Percentiles rank a stretch among this genome's conserved stretches.
Evolutionary conservation across 2,329 filamentous ascomycete genomes (phyloP).

Genomic region (Paracorniculantispora psalliotae): DNA sequence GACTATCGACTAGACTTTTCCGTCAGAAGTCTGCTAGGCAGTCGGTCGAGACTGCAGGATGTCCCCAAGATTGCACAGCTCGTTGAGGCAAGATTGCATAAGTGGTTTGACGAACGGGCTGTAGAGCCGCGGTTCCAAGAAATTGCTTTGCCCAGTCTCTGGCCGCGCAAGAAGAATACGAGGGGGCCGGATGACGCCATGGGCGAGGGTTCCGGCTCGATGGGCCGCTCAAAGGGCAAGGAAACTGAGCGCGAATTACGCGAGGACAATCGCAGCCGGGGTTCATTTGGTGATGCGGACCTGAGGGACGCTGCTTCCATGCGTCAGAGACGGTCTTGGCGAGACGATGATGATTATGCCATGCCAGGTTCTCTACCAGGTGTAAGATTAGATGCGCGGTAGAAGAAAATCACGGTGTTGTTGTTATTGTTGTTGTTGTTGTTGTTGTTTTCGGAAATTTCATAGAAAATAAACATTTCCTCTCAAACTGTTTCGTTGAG

Average conservation of each 20-base stretch:
- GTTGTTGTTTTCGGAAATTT: background rate
- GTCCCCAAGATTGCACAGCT: slow-evolving; percentile 85
- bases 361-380: slow-evolving; percentile 46
- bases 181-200: slow-evolving; percentile 61
- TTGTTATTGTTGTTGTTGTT: too few species aligned
- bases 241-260: slow-evolving; percentile 47
- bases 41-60: slow-evolving; percentile 73
- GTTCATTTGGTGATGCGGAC: slow-evolving; percentile 39
- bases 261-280: slow-evolving; percentile 45
- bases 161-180: slow-evolving; percentile 81
- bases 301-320: slow-evolving; percentile 34
- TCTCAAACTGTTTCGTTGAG: background rate
- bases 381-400: slow-evolving; percentile 26
- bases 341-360: slow-evolving; percentile 35
- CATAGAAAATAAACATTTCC: background rate
- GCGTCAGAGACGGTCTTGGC: slow-evolving; percentile 33
- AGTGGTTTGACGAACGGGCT: slow-evolving; percentile 82
- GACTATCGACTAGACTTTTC: slow-evolving; percentile 82
- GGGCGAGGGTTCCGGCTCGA: slow-evolving; percentile 40
- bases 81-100: slow-evolving; percentile 72
- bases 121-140: slow-evolving; percentile 85
- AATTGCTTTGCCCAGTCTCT: slow-evolving; percentile 75
- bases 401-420: too few species aligned
- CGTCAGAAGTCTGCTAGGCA: slow-evolving; percentile 73
- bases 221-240: slow-evolving; percentile 49